A percentile compares a stretch with the other conserved stretches of the same genome.
Conservation (phyloP, 768 basidiomycete genomes). For the Calocybe gangraenosa region DNA sequence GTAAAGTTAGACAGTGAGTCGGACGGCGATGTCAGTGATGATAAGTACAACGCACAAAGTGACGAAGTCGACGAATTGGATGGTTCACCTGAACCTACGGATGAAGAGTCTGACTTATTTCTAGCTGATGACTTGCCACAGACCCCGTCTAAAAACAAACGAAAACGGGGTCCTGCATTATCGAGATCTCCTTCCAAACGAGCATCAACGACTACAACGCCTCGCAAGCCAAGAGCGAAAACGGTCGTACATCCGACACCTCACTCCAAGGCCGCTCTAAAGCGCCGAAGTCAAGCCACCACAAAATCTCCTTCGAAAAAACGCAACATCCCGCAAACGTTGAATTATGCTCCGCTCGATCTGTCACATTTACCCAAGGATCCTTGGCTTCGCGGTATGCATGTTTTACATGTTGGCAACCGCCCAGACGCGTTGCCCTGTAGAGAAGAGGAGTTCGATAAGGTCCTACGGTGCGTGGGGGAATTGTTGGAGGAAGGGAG, state of each 20-base stretch:
- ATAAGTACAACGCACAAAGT: slow-evolving; percentile 17
- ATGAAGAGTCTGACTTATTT: too few species aligned
- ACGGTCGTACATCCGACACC: slow-evolving; percentile 65
- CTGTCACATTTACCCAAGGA: slow-evolving; percentile 60
- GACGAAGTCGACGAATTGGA: slow-evolving; percentile 18
- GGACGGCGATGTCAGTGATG: slow-evolving; percentile 22
- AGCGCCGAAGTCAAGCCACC: slow-evolving; percentile 31
- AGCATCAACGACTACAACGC: slow-evolving; percentile 20
- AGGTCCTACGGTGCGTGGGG: slow-evolving; percentile 71
- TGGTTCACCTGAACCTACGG: slow-evolving; percentile 7
- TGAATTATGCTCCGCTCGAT: slow-evolving; percentile 29
- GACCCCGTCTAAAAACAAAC: slow-evolving; percentile 44
- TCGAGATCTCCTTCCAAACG: slow-evolving; percentile 21
- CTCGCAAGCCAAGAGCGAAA: slow-evolving; percentile 26
- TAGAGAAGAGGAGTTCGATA: slow-evolving; percentile 78
- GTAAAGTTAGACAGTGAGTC: slow-evolving; percentile 22
- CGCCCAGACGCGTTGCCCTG: slow-evolving; percentile 89
- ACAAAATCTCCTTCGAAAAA: slow-evolving; percentile 8
- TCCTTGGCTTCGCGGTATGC: slow-evolving; percentile 85
- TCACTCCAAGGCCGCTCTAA: slow-evolving; percentile 67
- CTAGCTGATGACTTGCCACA: neutral
- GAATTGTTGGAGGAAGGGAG: slow-evolving; percentile 89
- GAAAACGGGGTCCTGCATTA: slow-evolving; percentile 30
- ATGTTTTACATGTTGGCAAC: slow-evolving; percentile 88
- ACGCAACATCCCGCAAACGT: slow-evolving; percentile 25